Percentiles rank a stretch among this genome's conserved stretches.
Evolutionary conservation across 2,329 filamentous ascomycete genomes (phyloP).

Genomic region (Akanthomyces dipterigenus): DNA sequence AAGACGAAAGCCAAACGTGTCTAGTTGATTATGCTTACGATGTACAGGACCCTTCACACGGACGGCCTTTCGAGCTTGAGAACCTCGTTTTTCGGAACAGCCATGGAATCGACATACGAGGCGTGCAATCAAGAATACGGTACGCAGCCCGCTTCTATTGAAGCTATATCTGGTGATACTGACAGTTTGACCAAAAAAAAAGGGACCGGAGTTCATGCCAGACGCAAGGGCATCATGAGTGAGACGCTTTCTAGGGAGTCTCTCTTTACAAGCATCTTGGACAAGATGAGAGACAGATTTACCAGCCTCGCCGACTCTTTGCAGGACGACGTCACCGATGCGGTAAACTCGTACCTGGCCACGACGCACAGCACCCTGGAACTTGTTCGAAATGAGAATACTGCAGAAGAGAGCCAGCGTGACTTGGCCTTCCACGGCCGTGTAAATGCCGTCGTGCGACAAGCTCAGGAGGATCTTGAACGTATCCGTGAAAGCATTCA

Average conservation of each 20-base stretch:
- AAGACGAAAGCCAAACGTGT: background rate
- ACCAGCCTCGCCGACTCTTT: background rate
- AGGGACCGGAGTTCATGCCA: background rate
- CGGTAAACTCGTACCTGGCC: background rate
- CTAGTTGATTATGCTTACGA: background rate
- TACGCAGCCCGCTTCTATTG: background rate
- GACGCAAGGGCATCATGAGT: background rate
- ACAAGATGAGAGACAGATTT: background rate
- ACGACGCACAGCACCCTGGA: background rate
- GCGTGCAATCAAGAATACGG: background rate
- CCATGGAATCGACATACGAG: background rate
- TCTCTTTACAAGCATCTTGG: background rate
- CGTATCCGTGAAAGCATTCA: background rate
- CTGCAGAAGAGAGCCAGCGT: background rate
- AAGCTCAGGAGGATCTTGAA: background rate
- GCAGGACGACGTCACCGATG: background rate
- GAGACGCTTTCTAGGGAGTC: background rate
- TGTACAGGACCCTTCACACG: background rate
- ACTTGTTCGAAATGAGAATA: background rate
- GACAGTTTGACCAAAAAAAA: background rate
- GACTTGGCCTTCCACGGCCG: background rate
- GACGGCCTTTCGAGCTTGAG: background rate
- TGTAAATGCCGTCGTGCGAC: background rate
- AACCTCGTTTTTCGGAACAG: background rate
- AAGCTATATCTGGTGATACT: background rate